Conservation (phyloP, 2,329 filamentous ascomycete species). For the Aureobasidium lini region DNA sequence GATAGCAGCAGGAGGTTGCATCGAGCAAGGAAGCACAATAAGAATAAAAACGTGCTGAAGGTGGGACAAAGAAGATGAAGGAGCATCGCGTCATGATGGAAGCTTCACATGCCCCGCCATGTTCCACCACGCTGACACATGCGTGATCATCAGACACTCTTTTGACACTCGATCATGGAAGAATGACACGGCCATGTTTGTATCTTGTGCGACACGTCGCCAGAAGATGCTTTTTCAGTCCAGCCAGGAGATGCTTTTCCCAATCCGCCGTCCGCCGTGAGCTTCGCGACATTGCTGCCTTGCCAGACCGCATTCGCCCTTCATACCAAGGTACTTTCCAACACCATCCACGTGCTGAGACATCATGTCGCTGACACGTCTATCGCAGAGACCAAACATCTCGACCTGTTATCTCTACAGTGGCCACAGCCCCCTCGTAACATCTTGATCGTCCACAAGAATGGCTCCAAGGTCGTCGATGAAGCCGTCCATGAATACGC, state of each 20-base stretch:
- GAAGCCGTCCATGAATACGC: conserved; percentile 52
- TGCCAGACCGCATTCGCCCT: conserved; percentile 53
- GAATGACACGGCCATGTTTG: conserved; percentile 24
- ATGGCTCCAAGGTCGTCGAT: conserved; percentile 48
- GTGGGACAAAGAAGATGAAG: neutral
- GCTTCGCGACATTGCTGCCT: conserved; percentile 43
- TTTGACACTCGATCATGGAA: conserved; percentile 20
- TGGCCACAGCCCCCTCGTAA: conserved; percentile 64
- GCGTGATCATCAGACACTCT: neutral
- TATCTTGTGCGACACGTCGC: conserved; percentile 19
- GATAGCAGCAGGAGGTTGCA: neutral
- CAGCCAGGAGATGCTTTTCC: conserved; percentile 40
- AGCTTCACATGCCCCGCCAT: conserved; percentile 1
- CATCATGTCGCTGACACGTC: neutral
- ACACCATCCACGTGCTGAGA: neutral
- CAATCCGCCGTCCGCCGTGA: conserved; percentile 38
- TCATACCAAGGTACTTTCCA: conserved; percentile 53
- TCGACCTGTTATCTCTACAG: conserved; percentile 57
- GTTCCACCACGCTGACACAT: neutral
- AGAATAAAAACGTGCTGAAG: neutral
- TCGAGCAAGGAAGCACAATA: neutral
- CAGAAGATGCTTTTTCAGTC: conserved; percentile 22
- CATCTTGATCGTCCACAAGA: conserved; percentile 61
- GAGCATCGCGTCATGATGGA: neutral
- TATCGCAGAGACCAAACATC: conserved; percentile 45